Percentiles rank a stretch among this genome's conserved stretches.
Conservation (phyloP, 768 basidiomycete genomes). For the Suillus variegatus region DNA sequence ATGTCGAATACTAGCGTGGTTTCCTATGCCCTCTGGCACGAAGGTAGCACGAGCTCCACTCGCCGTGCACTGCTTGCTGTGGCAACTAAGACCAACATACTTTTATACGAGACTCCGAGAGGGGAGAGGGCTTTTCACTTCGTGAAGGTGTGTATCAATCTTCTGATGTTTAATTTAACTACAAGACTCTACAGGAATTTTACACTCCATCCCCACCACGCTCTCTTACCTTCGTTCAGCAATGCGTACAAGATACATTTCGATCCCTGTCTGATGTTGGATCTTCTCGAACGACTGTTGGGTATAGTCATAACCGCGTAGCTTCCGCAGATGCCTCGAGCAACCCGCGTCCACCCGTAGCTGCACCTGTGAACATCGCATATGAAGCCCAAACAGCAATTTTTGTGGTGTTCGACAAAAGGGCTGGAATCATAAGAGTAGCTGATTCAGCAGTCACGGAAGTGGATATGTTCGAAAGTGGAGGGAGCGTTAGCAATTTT, state of each 20-base stretch:
- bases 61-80: constrained; percentile 65
- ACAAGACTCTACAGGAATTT: constrained; percentile 60
- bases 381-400: constrained; percentile 76
- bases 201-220: constrained; percentile 75
- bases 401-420: constrained; percentile 88
- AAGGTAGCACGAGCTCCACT: constrained; percentile 49
- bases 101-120: constrained; percentile 80
- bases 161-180: background rate
- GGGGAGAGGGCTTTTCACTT: constrained; percentile 83
- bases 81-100: constrained; percentile 70
- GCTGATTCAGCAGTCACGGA: constrained; percentile 82
- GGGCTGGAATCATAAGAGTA: constrained; percentile 79
- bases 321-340: constrained; percentile 37
- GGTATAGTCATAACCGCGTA: constrained; percentile 42
- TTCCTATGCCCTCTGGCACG: constrained; percentile 70
- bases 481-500: constrained; percentile 10
- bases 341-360: constrained; percentile 26
- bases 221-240: constrained; percentile 69
- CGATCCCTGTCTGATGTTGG: constrained; percentile 45
- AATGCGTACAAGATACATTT: constrained; percentile 55
- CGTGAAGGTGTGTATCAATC: constrained; percentile 57
- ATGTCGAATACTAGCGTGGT: constrained; percentile 57
- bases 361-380: constrained; percentile 37
- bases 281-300: constrained; percentile 21
- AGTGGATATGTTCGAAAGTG: constrained; percentile 57